Evolutionary conservation across 2,329 filamentous ascomycete genomes (phyloP).

Genomic region (Clonostachys rosea): DNA sequence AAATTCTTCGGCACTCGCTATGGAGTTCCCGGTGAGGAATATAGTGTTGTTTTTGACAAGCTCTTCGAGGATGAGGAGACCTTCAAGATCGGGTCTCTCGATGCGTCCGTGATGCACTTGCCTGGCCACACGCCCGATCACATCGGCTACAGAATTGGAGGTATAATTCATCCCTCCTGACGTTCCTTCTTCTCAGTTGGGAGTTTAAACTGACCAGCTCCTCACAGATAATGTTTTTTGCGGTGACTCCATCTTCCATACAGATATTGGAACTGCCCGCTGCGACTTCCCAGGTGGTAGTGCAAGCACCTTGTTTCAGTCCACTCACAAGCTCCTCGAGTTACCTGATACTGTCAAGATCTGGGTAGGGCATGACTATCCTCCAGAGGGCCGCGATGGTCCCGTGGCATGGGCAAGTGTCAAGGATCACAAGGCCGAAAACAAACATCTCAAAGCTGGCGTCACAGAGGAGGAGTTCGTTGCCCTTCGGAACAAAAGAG

Average conservation of each 20-base stretch:
- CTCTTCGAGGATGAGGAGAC: conserved; percentile 48
- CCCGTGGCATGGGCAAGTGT: conserved; percentile 34
- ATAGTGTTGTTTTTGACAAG: conserved; percentile 41
- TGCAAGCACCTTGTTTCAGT: conserved; percentile 31
- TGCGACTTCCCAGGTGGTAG: conserved; percentile 46
- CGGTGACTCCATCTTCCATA: conserved; percentile 43
- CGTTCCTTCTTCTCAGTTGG: neutral
- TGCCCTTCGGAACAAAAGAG: conserved; percentile 28
- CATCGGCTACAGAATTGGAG: conserved; percentile 51
- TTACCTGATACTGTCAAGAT: conserved; percentile 33
- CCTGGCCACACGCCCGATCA: conserved; percentile 60
- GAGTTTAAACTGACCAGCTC: neutral
- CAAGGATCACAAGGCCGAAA: conserved; percentile 29
- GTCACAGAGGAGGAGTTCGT: conserved; percentile 34
- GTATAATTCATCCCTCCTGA: conserved; percentile 11
- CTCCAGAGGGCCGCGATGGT: conserved; percentile 19
- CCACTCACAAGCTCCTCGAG: conserved; percentile 28
- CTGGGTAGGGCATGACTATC: conserved; percentile 49
- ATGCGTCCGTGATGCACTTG: conserved; percentile 43
- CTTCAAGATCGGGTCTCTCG: conserved; percentile 43
- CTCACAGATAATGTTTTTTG: conserved; percentile 34
- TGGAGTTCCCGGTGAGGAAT: conserved; percentile 34
- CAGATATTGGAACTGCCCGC: conserved; percentile 40
- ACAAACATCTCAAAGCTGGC: conserved; percentile 35
- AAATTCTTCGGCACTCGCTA: conserved; percentile 42